Evolutionary conservation across 2,329 filamentous ascomycete genomes (phyloP).

Genomic region (Diplodia corticola): DNA sequence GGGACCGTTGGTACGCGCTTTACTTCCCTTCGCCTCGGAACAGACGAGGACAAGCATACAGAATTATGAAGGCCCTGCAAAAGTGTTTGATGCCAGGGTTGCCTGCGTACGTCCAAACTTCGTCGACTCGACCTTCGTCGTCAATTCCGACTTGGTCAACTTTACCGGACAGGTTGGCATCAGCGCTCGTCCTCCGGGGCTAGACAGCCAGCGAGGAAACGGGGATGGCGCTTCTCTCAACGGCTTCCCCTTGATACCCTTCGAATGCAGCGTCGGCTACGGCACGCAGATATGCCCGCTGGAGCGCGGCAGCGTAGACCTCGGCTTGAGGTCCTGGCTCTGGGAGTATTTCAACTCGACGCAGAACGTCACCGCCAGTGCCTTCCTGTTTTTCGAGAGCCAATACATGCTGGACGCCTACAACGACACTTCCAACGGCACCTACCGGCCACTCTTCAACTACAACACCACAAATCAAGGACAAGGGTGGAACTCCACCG

Average conservation of each 20-base stretch:
- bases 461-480: background rate
- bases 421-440: background rate
- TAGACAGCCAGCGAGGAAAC: background rate
- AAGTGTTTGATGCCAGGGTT: background rate
- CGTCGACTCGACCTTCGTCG: background rate
- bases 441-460: background rate
- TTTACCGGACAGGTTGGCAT: background rate
- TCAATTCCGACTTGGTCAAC: background rate
- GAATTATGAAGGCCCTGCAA: background rate
- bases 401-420: background rate
- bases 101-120: conserved; percentile 3
- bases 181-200: background rate
- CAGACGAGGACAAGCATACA: background rate
- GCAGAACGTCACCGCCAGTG: background rate
- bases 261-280: background rate
- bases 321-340: background rate
- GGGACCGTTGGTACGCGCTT: background rate
- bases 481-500: background rate
- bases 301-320: background rate
- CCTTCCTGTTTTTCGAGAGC: background rate
- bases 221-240: background rate
- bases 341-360: conserved; percentile 2
- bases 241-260: background rate
- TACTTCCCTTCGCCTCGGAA: conserved; percentile 2
- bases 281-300: conserved; percentile 1